Evolutionary conservation across 1,284 basidiomycete species (phyloP).

Genomic region (Trametes pubescens): DNA sequence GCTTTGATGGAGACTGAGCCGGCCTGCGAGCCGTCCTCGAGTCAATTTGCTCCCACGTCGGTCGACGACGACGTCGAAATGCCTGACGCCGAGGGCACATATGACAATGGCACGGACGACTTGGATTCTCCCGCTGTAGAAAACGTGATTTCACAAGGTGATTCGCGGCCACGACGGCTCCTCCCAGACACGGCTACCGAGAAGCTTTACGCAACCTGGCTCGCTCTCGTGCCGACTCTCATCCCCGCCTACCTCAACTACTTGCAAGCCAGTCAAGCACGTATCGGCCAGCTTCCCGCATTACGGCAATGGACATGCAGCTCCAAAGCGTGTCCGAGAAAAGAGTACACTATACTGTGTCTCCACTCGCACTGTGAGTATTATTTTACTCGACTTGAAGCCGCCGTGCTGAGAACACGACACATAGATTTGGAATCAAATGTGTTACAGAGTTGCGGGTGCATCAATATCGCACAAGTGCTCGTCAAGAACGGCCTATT

Average conservation of each 20-base stretch:
- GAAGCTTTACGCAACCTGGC: neutral
- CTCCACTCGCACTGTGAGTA: neutral
- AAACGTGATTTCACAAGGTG: neutral
- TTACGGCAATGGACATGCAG: neutral
- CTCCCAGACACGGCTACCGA: neutral
- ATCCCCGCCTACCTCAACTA: slow-evolving; percentile 1
- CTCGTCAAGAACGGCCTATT: slow-evolving; percentile 24
- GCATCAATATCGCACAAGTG: neutral
- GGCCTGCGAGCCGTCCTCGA: neutral
- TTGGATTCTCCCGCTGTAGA: too few relatives aligned
- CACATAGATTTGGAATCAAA: neutral
- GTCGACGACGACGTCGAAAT: neutral
- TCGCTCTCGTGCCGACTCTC: neutral
- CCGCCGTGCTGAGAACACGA: too few relatives aligned
- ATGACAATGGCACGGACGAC: neutral
- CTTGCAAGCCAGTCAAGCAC: neutral
- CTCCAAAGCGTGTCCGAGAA: neutral
- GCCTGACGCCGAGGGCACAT: neutral
- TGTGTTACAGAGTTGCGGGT: slow-evolving; percentile 1
- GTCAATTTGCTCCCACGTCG: neutral
- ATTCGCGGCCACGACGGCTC: neutral
- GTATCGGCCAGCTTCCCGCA: neutral
- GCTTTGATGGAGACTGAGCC: neutral
- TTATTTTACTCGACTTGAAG: neutral
- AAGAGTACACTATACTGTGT: neutral